Evolutionary conservation across 1,139 yeast species (phyloP), one percentile per base, ranked within the genome.

Genomic region (Hanseniaspora uvarum): DNA sequence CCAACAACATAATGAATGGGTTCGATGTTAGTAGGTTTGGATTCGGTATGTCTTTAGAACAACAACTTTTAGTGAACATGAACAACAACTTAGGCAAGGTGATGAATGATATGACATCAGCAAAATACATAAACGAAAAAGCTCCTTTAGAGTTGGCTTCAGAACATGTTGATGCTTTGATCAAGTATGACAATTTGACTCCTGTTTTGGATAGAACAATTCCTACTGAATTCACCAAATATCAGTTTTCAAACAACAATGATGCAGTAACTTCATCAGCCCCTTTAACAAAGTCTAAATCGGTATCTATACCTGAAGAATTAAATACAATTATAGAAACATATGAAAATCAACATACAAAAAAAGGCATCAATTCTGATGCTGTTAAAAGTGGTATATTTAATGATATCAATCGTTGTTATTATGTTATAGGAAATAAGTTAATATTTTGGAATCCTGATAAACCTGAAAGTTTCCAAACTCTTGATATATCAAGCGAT

Each of bases 391-490:
- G 86, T 79, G 98, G 98, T 8, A 70, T 89, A 49, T 83, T 92
- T 60, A 79, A 92, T 0, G 89, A 84, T 56, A 77, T 92, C 41
- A 80, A 81, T 58, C 78, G 96, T 58, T 81, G 92, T 8, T 92
- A 97, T 97, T 77, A 89, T 47, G 80, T 86, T 2, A 80, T 83
- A 40, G 97, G 88, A 66, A 84, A 84, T 63, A 81, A 83, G 62
- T 73, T 94, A 62, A 78, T 85, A 39, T 75, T 94, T 38, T 92
- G 98, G 98, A 79, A 80, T 50, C 77, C 82, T 2, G 79, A 76
- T 61, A 70, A 67, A 53, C 72, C 83, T 11, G 71, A 79, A 12
- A 94, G 85, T 58, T 85, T 82, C 63, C 80, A 83, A 60, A 80
- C 87, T 6, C 83, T 89, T 55, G 96, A 88, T 64, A 94, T 85